A percentile compares a stretch with the other conserved stretches of the same genome.
phyloP scores from a whole-genome alignment of 2,329 filamentous ascomycete species.

The Fusarium euwallaceae region DNA sequence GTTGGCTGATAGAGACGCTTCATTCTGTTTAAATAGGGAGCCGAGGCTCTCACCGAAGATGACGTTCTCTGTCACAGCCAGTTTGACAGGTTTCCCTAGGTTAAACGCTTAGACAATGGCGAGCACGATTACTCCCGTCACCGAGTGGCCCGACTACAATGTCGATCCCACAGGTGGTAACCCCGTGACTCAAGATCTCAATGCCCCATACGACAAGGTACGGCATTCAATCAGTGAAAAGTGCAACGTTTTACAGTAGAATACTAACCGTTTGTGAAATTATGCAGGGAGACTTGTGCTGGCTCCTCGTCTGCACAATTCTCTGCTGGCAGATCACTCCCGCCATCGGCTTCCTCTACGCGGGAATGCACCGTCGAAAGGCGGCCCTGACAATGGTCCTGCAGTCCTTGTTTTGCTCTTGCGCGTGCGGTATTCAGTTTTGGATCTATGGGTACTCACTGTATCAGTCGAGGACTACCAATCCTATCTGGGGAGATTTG shows the following conservation, averaged over 20 bases:
- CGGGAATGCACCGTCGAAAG: slow-evolving; percentile 55
- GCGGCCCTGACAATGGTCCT: slow-evolving; percentile 60
- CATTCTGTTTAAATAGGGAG: slow-evolving; percentile 16
- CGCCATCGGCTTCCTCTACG: slow-evolving; percentile 56
- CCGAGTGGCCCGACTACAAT: slow-evolving; percentile 59
- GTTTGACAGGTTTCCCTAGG: neutral
- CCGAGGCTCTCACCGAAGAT: neutral
- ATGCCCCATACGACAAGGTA: slow-evolving; percentile 59
- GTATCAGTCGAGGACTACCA: slow-evolving; percentile 54
- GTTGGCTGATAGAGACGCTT: neutral
- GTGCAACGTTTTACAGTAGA: fast-evolving
- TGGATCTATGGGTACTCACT: slow-evolving; percentile 63
- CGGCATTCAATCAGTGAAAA: neutral
- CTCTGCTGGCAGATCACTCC: slow-evolving; percentile 56
- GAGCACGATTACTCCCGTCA: slow-evolving; percentile 40
- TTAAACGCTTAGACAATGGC: slow-evolving; percentile 14
- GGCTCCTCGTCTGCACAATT: slow-evolving; percentile 55
- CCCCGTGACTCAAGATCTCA: slow-evolving; percentile 59
- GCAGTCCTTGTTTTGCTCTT: slow-evolving; percentile 62
- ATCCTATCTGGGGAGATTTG: slow-evolving; percentile 53
- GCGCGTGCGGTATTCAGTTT: slow-evolving; percentile 60
- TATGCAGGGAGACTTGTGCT: slow-evolving; percentile 57
- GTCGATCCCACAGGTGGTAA: slow-evolving; percentile 57
- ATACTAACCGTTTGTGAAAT: slow-evolving; percentile 1
- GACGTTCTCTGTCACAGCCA: neutral